Percentiles rank a stretch among this genome's conserved stretches.
phyloP scores from a whole-genome alignment of 208 protist genomes.

The Leptomonas pyrrhocoris region DNA sequence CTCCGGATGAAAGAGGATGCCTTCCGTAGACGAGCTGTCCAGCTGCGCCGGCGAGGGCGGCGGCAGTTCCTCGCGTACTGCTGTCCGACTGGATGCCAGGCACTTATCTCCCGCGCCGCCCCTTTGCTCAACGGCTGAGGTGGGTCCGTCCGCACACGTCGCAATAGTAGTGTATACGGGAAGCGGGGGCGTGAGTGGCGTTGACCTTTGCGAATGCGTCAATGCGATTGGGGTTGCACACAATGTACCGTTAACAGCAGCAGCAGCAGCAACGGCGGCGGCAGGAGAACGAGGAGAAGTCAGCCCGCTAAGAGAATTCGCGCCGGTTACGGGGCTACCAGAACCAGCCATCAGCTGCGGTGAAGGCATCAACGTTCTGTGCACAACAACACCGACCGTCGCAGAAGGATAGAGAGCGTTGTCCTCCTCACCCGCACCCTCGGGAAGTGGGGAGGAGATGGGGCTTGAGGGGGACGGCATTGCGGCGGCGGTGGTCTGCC shows the following conservation, averaged over 20 bases:
- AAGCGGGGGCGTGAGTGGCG: neutral
- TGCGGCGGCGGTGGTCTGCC: slow-evolving; percentile 25
- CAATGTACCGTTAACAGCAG: neutral
- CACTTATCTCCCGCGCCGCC: neutral
- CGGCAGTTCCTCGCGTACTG: slow-evolving; percentile 13
- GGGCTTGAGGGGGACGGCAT: slow-evolving; percentile 36
- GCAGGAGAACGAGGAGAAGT: neutral
- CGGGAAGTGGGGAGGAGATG: slow-evolving; percentile 10
- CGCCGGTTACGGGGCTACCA: too few relatives aligned
- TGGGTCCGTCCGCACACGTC: neutral
- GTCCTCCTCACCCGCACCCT: slow-evolving; percentile 6
- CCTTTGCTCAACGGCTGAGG: neutral
- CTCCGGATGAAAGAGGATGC: neutral
- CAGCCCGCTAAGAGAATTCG: too few relatives aligned
- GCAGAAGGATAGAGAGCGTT: neutral
- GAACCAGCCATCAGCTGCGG: too few relatives aligned
- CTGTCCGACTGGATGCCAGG: neutral
- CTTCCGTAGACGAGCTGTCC: neutral
- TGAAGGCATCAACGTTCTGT: neutral
- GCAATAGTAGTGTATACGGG: neutral
- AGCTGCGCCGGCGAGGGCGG: slow-evolving; percentile 30
- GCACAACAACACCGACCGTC: neutral
- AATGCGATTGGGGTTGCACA: neutral
- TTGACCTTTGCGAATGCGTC: neutral
- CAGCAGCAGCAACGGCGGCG: neutral